Evolutionary conservation across 2,329 filamentous ascomycete species (phyloP).

Genomic region (Colletotrichum viniferum): DNA sequence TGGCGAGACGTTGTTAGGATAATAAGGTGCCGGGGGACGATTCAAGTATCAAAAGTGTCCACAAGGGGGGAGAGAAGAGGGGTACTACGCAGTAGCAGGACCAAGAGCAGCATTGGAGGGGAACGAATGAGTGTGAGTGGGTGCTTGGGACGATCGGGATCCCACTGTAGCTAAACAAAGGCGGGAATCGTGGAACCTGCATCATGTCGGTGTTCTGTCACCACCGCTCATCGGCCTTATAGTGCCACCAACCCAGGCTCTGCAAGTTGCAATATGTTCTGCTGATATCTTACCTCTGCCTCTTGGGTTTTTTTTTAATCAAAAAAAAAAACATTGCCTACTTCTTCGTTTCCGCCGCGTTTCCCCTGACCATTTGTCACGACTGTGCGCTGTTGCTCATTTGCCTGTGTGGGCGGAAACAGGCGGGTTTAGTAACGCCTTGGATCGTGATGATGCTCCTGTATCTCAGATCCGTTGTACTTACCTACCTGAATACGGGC

Average conservation of each 20-base stretch:
- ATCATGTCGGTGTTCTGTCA: not conserved
- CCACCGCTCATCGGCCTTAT: not conserved
- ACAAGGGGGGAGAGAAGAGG: not conserved
- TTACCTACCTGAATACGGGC: not conserved
- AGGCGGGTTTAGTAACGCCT: not conserved
- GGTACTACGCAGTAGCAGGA: not conserved
- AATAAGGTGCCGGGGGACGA: not conserved
- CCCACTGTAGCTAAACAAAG: not conserved
- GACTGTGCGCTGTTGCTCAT: not conserved
- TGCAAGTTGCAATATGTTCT: not conserved
- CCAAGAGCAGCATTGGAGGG: not conserved
- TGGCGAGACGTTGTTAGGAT: not conserved
- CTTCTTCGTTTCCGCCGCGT: not conserved
- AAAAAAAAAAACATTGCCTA: too few species aligned
- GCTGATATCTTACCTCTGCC: not conserved
- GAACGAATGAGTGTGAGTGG: not conserved
- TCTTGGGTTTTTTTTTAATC: not conserved
- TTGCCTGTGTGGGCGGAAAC: not conserved
- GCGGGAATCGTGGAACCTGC: not conserved
- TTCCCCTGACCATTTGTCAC: not conserved
- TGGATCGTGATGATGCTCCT: not conserved
- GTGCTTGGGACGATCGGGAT: not conserved
- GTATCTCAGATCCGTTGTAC: not conserved
- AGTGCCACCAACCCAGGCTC: not conserved
- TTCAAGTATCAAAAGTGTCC: not conserved